Base-by-base conservation (phyloP, 805 yeast genomes). In the Candida parachauliodes region DNA sequence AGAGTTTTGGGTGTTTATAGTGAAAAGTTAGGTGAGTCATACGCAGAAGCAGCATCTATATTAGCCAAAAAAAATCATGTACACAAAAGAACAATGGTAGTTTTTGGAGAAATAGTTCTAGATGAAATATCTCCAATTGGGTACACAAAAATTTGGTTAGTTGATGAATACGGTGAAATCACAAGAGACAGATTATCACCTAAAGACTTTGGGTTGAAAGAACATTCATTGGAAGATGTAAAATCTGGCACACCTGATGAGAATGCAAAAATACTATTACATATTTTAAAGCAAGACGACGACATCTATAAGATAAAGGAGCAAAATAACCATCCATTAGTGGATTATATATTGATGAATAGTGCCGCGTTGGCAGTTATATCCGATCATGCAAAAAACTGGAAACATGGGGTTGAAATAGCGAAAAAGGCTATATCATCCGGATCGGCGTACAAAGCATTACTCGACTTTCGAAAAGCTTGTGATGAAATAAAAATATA, bases 121-220 rank as follows among this genome's bases (percentile, higher is more conserved):
- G 99, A 93, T 55, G 98, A 93, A 63, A 84, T 93, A 24, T 83
- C 96, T 2, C 96, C 97, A 2, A 77, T 82, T 21, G 98, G 97
- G 0, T 60, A 67, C 38, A 83, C 96, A 2, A 76, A 77, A 40
- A 77, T 82, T 43, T 93, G 99, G 99, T 67, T 72, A 36, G 75
- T 83, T 1, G 68, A 67, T 36, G 51, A 55, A 10, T 54, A 67
- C 2, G 76, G 72, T 0, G 51, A 58, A 16, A 65, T 77, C 19
- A 59, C 68, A 7, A 60, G 60, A 14, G 70, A 70, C 32, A 67
- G 61, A 28, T 46, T 85, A 2, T 65, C 70, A 8, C 98, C 98
- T 2, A 55, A 62, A 16, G 94, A 88, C 62, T 93, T 93, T 52
- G 95, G 88, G 1, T 67, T 93, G 29, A 73, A 79, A 17, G 83